Conservation (phyloP, 148 eudicot genomes). For the Selenicereus undatus region DNA sequence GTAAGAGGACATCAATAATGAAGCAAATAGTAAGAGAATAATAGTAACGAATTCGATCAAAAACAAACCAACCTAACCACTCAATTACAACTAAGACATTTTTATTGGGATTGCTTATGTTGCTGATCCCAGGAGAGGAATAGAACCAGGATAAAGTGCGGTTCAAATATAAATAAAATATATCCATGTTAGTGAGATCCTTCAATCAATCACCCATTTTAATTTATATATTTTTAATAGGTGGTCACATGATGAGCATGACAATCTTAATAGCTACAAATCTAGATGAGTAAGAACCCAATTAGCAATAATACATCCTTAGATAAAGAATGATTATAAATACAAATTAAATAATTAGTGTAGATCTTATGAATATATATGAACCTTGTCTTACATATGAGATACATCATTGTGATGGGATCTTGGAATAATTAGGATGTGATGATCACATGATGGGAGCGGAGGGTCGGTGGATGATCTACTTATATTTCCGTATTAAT, state of each 20-base stretch:
- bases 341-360: too few relatives aligned
- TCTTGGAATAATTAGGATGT: constrained; percentile 14
- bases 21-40: background rate
- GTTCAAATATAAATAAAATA: background rate
- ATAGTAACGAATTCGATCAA: background rate
- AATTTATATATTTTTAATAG: background rate
- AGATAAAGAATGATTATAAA: background rate
- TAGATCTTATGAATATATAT: background rate
- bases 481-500: background rate
- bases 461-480: background rate
- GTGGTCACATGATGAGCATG: constrained; percentile 29
- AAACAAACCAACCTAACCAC: background rate
- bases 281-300: constrained; percentile 14
- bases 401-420: background rate
- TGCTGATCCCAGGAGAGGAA: background rate
- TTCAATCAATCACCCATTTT: background rate
- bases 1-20: background rate
- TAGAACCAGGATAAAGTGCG: background rate
- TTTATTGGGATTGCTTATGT: constrained; percentile 11
- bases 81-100: background rate
- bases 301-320: constrained; percentile 18
- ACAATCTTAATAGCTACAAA: constrained; percentile 17
- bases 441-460: constrained; percentile 10
- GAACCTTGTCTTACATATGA: constrained; percentile 11
- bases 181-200: background rate